Conservation (phyloP, 805 yeast genomes). For the Yamadazyma nakazawae region DNA sequence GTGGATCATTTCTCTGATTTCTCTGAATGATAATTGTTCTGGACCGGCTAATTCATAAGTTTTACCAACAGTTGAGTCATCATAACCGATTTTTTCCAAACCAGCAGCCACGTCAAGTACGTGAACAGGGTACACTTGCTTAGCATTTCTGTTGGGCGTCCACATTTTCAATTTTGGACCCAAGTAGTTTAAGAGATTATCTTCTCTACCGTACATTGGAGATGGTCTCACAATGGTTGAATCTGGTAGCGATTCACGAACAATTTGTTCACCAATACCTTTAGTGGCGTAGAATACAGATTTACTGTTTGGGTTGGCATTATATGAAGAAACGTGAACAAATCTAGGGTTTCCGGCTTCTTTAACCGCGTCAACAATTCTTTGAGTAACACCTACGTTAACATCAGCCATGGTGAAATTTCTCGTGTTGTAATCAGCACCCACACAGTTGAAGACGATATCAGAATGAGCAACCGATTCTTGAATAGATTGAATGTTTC, state of each 20-base stretch:
- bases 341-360: constrained; percentile 70
- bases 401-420: constrained; percentile 81
- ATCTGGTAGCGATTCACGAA: constrained; percentile 63
- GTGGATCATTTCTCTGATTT: constrained; percentile 69
- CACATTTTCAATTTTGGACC: constrained; percentile 56
- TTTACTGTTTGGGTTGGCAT: constrained; percentile 64
- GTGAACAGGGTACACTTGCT: constrained; percentile 67
- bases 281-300: constrained; percentile 77
- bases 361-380: constrained; percentile 71
- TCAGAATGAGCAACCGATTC: constrained; percentile 78
- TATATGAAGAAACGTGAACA: constrained; percentile 76
- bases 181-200: constrained; percentile 60
- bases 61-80: constrained; percentile 76
- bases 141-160: constrained; percentile 63
- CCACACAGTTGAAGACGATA: constrained; percentile 76
- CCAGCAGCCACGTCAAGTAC: constrained; percentile 76
- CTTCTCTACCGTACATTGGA: constrained; percentile 74
- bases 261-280: constrained; percentile 73
- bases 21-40: constrained; percentile 57
- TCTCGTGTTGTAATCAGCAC: constrained; percentile 72
- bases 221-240: constrained; percentile 85
- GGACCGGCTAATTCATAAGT: constrained; percentile 72
- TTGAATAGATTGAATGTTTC: constrained; percentile 73
- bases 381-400: constrained; percentile 72
- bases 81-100: constrained; percentile 72